A percentile compares a stretch with the other conserved stretches of the same genome.
Conservation (phyloP, 768 basidiomycete species). For the Phaeotremella fagi region DNA sequence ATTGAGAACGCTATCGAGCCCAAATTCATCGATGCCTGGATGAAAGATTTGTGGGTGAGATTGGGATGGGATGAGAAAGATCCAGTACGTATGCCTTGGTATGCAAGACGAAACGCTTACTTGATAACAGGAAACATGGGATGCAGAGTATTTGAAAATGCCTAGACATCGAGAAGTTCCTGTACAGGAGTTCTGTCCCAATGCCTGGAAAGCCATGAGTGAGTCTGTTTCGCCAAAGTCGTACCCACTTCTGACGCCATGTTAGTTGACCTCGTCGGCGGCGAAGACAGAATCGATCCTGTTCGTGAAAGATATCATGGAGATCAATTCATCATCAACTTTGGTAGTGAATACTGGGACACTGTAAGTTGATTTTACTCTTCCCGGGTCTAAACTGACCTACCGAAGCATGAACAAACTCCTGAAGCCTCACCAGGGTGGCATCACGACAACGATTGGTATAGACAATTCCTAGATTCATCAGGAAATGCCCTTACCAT, state of each 20-base stretch:
- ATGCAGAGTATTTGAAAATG: constrained; percentile 9
- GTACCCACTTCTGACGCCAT: not conserved
- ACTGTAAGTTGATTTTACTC: not conserved
- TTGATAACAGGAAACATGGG: constrained; percentile 8
- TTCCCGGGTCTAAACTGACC: not conserved
- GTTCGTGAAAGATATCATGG: constrained; percentile 26
- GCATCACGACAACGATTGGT: constrained; percentile 35
- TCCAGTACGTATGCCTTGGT: constrained; percentile 1
- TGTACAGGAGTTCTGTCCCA: constrained; percentile 19
- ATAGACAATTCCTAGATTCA: constrained; percentile 34
- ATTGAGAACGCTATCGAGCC: constrained; percentile 22
- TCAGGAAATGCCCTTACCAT: constrained; percentile 27
- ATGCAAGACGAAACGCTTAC: not conserved
- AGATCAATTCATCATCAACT: constrained; percentile 31
- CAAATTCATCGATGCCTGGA: constrained; percentile 19
- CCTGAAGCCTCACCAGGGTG: constrained; percentile 14
- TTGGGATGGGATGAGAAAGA: constrained; percentile 20
- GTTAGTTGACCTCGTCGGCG: constrained; percentile 29
- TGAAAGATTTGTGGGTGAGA: constrained; percentile 21
- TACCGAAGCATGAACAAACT: not conserved
- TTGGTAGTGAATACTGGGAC: constrained; percentile 16
- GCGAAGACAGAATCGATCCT: constrained; percentile 24
- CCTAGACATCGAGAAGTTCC: constrained; percentile 26
- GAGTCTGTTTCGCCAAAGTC: not conserved
- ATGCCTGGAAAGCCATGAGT: constrained; percentile 25